These are phyloP conservation scores for Thalassia testudinum DNA, from an alignment of 116 monocot species.

Conservation along the genomic window DNA sequence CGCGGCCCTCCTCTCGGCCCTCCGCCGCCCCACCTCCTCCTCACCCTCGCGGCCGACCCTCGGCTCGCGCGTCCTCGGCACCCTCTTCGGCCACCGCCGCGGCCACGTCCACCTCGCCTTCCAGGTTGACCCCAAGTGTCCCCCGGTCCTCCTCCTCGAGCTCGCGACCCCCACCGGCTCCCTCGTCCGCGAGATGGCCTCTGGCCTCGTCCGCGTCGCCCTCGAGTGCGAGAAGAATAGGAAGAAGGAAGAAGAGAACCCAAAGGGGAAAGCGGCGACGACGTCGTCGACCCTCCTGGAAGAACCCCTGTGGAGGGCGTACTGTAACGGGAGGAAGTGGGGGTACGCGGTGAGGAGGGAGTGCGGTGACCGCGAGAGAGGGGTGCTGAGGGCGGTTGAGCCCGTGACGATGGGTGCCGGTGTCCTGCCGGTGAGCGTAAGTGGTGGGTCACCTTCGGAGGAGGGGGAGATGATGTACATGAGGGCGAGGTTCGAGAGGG, in stretches of 20 bases:
- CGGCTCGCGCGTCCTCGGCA: slow-evolving; percentile 35
- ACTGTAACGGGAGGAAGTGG: slow-evolving; percentile 79
- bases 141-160: slow-evolving; percentile 27
- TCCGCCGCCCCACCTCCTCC: slow-evolving; percentile 4
- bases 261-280: background rate
- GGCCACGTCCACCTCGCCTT: slow-evolving; percentile 67
- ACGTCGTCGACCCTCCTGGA: slow-evolving; percentile 25
- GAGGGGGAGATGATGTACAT: slow-evolving; percentile 81
- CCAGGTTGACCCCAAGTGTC: slow-evolving; percentile 35
- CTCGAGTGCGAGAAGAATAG: slow-evolving; percentile 36
- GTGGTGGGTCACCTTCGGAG: background rate
- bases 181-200: slow-evolving; percentile 28
- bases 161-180: slow-evolving; percentile 17
- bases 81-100: slow-evolving; percentile 50
- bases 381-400: slow-evolving; percentile 55
- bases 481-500: slow-evolving; percentile 79
- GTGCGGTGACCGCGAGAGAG: slow-evolving; percentile 28
- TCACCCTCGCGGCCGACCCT: slow-evolving; percentile 3
- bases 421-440: slow-evolving; percentile 24
- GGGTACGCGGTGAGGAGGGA: slow-evolving; percentile 62
- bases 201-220: slow-evolving; percentile 24
- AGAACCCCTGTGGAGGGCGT: slow-evolving; percentile 63
- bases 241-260: background rate
- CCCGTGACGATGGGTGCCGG: slow-evolving; percentile 86
- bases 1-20: slow-evolving; percentile 13